Percentiles rank a stretch among this genome's conserved stretches.
These are phyloP conservation scores for Volvox africanus DNA, from an alignment of 139 green algal genomes.

Conservation along the genomic window DNA sequence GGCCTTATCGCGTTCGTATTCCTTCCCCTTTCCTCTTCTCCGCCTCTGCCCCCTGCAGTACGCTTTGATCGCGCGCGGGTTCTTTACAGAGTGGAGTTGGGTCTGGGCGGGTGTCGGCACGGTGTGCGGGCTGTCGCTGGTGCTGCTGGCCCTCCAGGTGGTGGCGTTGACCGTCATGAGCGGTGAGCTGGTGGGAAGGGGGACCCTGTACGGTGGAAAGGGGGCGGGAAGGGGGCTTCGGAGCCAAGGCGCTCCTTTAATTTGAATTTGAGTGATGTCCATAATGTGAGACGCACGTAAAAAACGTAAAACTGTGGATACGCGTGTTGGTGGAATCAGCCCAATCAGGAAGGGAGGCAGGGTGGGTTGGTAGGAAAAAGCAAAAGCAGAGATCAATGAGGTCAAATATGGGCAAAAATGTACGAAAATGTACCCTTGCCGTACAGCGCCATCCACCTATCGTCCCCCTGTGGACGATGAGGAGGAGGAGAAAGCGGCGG, in stretches of 20 bases:
- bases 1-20: neutral
- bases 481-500: neutral
- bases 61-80: slow-evolving; percentile 3
- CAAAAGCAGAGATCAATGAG: no score
- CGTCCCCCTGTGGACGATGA: neutral
- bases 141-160: neutral
- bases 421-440: neutral
- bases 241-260: neutral
- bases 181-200: neutral
- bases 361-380: no score
- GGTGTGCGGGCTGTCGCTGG: neutral
- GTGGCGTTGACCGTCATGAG: neutral
- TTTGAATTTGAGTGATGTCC: no score
- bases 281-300: no score
- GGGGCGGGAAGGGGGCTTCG: neutral
- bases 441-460: neutral
- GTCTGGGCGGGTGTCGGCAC: slow-evolving; percentile 35
- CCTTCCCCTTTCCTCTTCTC: neutral
- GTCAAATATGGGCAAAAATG: no score
- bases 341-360: no score
- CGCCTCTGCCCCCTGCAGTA: neutral
- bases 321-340: no score
- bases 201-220: neutral
- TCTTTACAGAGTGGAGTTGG: slow-evolving; percentile 41
- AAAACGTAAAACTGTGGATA: no score